Conservation (phyloP, 352 stramenopile species). For the Pythium sp. region DNA sequence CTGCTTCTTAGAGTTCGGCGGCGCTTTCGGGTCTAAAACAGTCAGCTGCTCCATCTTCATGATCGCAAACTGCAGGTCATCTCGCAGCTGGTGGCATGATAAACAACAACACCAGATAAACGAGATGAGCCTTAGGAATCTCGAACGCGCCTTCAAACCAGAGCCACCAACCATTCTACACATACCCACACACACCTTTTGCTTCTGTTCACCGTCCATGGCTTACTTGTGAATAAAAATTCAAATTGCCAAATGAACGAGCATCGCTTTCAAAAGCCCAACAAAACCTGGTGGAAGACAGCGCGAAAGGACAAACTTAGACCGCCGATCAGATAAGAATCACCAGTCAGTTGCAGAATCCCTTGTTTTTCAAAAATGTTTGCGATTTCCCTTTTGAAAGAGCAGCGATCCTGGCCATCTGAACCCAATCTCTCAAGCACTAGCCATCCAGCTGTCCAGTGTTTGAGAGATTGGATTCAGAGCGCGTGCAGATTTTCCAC, state of each 20-base stretch:
- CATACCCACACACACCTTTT: conserved; percentile 33
- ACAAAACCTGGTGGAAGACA: neutral
- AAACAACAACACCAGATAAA: conserved; percentile 3
- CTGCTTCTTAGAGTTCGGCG: conserved; percentile 35
- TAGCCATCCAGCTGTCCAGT: too few species aligned
- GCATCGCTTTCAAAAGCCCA: neutral
- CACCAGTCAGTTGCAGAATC: neutral
- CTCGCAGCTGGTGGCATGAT: conserved; percentile 37
- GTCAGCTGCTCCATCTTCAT: conserved; percentile 53
- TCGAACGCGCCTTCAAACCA: neutral
- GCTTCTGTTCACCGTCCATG: conserved; percentile 63
- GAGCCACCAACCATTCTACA: neutral
- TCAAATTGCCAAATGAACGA: neutral
- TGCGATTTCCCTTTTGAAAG: too few species aligned
- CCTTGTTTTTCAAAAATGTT: too few species aligned
- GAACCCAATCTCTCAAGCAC: too few species aligned
- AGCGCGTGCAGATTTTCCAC: too few species aligned
- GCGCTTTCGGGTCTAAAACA: conserved; percentile 43
- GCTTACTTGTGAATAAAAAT: neutral
- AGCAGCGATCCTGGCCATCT: neutral
- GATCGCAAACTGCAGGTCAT: conserved; percentile 75
- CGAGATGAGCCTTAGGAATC: neutral
- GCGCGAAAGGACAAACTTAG: too few species aligned
- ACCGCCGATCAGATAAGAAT: neutral
- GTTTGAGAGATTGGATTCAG: too few species aligned